phyloP scores from a whole-genome alignment of 2,329 filamentous ascomycete species.

The Diplocarpon rosae region DNA sequence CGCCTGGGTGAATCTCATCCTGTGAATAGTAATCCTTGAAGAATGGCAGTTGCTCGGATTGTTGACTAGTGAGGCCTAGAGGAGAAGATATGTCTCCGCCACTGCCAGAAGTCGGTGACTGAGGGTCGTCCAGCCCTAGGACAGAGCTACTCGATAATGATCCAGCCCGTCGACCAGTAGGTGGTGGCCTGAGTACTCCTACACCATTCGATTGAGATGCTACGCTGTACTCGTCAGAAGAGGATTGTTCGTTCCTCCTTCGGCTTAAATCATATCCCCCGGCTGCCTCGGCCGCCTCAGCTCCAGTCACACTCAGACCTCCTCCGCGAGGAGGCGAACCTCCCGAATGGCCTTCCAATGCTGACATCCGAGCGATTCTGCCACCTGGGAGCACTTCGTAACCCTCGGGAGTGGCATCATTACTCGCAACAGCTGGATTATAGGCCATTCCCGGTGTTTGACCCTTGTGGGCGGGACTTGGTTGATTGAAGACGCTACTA shows the following conservation, averaged over 20 bases:
- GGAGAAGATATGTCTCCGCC: constrained; percentile 72
- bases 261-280: constrained; percentile 38
- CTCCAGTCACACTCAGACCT: constrained; percentile 11
- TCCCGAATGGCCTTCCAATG: constrained; percentile 65
- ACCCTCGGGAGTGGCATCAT: constrained; percentile 31
- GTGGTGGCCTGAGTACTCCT: constrained; percentile 47
- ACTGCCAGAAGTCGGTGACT: constrained; percentile 59
- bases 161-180: constrained; percentile 60
- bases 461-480: constrained; percentile 48
- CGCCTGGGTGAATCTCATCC: constrained; percentile 86
- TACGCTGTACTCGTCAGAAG: constrained; percentile 66
- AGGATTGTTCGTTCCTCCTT: constrained; percentile 45
- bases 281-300: constrained; percentile 35
- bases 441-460: constrained; percentile 32
- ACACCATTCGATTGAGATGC: constrained; percentile 49
- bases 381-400: constrained; percentile 75
- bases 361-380: constrained; percentile 91
- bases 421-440: constrained; percentile 28
- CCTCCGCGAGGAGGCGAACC: constrained; percentile 36
- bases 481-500: constrained; percentile 79
- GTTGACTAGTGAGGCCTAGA: constrained; percentile 71
- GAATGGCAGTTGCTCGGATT: constrained; percentile 88
- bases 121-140: constrained; percentile 55
- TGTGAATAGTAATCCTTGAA: constrained; percentile 99
- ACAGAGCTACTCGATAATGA: constrained; percentile 80